Evolutionary conservation across 2,329 filamentous ascomycete genomes (phyloP), one percentile per base, ranked within the genome.

Genomic region (Chaetoscypha palmicola): DNA sequence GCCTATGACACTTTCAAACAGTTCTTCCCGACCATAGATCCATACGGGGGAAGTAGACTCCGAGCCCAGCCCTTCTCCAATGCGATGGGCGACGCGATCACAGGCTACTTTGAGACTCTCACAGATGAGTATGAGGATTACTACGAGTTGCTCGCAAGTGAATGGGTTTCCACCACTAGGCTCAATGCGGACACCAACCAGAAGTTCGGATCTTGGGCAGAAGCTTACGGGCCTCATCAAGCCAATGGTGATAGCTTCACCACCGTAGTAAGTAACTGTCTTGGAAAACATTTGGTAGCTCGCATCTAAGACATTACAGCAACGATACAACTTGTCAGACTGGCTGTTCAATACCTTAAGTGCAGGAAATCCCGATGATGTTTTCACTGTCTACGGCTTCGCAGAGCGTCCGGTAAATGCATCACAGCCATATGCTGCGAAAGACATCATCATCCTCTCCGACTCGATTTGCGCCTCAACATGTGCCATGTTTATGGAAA

Each of bases 381-480:
- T 52, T 9, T 57, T 64, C 24, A 51, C 53, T n/a, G 61, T 62
- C 4, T 62, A 58, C 43, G 52, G 53, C 10, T 38, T 46, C 2
- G 47, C 55, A 41, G 49, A 50, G 10, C 47, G 54, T 2, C 50
- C 56, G 3, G 36, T 44, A 7, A 53, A 48, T 24, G 41, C 45
- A 1, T 14, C 31, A 3, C 52, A 51, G 31, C 57, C 63, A 2
- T 74, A 69, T 52, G 50, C 59, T 3, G 53, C 63, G 0, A 58
- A 69, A 19, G 53, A 70, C 37, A 67, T 71, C 14, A 49, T 68
- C 14, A 52, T 72, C 22, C 65, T 80, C n/a, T 71, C 73, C 40
- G 77, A 80, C 53, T 76, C 76, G 24, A 69, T 72, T 52, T 81
- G 77, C 58, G 71, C 71, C 17, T 78, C 74, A 1, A 74, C 75